Percentiles rank a stretch among this genome's conserved stretches.
Conservation (phyloP, 805 yeast genomes). For the Debaryomyces hansenii region DNA sequence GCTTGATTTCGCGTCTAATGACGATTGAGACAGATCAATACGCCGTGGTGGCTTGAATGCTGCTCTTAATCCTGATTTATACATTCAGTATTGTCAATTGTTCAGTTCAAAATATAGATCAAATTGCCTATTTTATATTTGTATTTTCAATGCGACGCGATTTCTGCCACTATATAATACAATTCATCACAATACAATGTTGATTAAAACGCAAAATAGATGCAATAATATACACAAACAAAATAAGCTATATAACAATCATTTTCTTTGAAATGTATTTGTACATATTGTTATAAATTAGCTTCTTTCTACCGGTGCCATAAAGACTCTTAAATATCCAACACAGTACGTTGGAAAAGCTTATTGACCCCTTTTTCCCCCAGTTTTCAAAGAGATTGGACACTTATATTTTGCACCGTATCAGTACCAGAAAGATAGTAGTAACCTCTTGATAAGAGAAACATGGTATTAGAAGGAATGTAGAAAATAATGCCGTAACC, state of each 20-base stretch:
- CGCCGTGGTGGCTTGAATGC: constrained; percentile 56
- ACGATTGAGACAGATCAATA: not conserved
- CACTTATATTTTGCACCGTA: not conserved
- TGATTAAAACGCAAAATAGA: not conserved
- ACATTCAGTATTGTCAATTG: constrained; percentile 2
- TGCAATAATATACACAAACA: not conserved
- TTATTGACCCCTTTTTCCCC: too few relatives aligned
- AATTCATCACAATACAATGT: not conserved
- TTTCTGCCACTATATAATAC: too few relatives aligned
- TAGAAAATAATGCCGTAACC: constrained; percentile 28
- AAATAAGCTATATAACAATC: not conserved
- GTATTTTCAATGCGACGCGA: too few relatives aligned
- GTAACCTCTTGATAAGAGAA: constrained; percentile 29
- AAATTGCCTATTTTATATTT: too few relatives aligned
- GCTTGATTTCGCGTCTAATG: not conserved
- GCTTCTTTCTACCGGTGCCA: too few relatives aligned
- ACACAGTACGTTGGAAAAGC: too few relatives aligned
- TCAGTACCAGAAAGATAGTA: constrained; percentile 36
- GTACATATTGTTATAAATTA: too few relatives aligned
- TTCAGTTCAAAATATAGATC: not conserved
- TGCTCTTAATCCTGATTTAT: constrained; percentile 21
- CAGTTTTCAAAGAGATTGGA: too few relatives aligned
- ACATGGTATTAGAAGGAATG: constrained; percentile 26
- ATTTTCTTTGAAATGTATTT: too few relatives aligned
- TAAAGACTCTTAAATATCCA: too few relatives aligned